Evolutionary conservation across 805 yeast species (phyloP).

Genomic region (Naumovozyma dairenensis): DNA sequence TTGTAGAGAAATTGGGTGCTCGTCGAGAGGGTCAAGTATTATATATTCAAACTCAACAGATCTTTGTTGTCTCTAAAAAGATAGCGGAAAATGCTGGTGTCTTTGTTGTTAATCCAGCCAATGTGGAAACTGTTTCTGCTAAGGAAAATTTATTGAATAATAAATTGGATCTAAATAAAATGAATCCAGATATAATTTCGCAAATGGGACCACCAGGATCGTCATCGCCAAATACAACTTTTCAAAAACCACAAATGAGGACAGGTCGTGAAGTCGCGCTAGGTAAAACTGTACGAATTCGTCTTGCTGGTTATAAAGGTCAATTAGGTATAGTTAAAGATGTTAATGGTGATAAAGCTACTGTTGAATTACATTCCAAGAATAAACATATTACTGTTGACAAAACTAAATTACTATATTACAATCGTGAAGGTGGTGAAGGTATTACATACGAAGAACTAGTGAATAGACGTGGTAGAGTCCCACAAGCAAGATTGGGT

Average conservation of each 20-base stretch:
- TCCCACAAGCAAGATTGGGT: conserved; percentile 30
- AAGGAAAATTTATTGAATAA: conserved; percentile 50
- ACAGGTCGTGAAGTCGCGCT: conserved; percentile 80
- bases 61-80: conserved; percentile 74
- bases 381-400: conserved; percentile 79
- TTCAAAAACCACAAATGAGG: conserved; percentile 37
- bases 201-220: conserved; percentile 45
- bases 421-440: conserved; percentile 51
- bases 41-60: conserved; percentile 70
- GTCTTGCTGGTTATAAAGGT: conserved; percentile 90
- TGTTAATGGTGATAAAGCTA: conserved; percentile 82
- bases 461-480: conserved; percentile 40
- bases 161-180: conserved; percentile 61
- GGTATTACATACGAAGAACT: conserved; percentile 73
- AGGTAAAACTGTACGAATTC: conserved; percentile 76
- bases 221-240: conserved; percentile 37
- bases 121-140: conserved; percentile 75
- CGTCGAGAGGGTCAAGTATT: conserved; percentile 80
- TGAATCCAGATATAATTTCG: conserved; percentile 62
- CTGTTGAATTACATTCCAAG: conserved; percentile 90
- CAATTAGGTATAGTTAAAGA: conserved; percentile 88
- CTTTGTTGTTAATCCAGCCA: conserved; percentile 66
- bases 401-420: conserved; percentile 68
- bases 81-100: conserved; percentile 83
- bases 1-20: conserved; percentile 76